Conservation (phyloP, 495 filamentous ascomycete genomes). For the Neurospora sp. region DNA sequence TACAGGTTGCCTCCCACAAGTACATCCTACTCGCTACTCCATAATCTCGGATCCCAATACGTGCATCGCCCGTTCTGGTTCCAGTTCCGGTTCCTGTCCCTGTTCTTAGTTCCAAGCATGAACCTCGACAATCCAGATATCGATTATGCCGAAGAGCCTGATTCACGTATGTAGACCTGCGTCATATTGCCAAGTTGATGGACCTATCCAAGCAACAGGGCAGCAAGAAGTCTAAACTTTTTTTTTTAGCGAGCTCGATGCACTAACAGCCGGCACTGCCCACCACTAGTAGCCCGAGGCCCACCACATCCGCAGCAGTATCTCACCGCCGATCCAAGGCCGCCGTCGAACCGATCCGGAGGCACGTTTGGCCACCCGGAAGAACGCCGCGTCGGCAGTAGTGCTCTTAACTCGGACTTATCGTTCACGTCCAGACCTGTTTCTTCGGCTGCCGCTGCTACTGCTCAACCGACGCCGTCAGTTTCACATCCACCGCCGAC, state of each 20-base stretch:
- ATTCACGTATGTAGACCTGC: not conserved
- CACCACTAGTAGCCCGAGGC: not conserved
- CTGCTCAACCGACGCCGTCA: not conserved
- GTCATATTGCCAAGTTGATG: not conserved
- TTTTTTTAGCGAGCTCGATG: not conserved
- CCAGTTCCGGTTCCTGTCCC: not conserved
- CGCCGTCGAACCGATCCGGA: conserved; percentile 3
- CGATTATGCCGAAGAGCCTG: not conserved
- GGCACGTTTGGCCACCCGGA: not conserved
- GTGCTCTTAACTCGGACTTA: not conserved
- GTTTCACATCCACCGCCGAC: not conserved
- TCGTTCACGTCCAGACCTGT: not conserved
- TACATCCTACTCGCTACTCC: not conserved
- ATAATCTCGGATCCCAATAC: not conserved
- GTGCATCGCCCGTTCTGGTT: not conserved
- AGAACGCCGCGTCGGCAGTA: not conserved
- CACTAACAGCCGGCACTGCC: not conserved
- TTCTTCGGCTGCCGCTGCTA: not conserved
- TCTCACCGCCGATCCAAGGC: conserved; percentile 7
- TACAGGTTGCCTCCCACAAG: not conserved
- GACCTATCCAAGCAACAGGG: not conserved
- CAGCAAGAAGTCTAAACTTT: not conserved
- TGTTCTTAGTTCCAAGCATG: not conserved
- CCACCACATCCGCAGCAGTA: conserved; percentile 3
- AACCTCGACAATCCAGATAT: not conserved